These are phyloP conservation scores for Septoria petroselini DNA, from an alignment of 2,329 filamentous ascomycete species.

Conservation along the genomic window DNA sequence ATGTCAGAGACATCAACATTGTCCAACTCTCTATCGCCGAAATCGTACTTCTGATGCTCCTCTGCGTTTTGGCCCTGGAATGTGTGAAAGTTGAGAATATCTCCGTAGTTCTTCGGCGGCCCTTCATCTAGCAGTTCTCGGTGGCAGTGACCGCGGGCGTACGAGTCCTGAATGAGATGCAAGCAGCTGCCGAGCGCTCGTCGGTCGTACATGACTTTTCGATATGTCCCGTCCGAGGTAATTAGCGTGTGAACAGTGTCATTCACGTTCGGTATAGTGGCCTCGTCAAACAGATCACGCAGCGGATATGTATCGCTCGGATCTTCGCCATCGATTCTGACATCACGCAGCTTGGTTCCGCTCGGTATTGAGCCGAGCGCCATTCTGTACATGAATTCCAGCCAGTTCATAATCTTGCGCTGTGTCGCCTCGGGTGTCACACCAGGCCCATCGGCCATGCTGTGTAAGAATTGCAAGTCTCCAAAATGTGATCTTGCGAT, in stretches of 20 bases:
- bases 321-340: background rate
- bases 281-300: constrained; percentile 5
- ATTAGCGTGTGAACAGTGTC: constrained; percentile 8
- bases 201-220: constrained; percentile 9
- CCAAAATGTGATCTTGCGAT: constrained; percentile 15
- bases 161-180: constrained; percentile 15
- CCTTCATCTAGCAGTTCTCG: background rate
- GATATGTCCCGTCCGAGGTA: constrained; percentile 4
- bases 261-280: constrained; percentile 1
- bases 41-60: constrained; percentile 15
- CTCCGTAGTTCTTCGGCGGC: constrained; percentile 7
- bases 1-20: constrained; percentile 10
- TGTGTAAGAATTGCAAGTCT: constrained; percentile 12
- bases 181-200: constrained; percentile 10
- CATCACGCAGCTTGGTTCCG: constrained; percentile 2
- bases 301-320: background rate
- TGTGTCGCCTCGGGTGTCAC: constrained; percentile 7
- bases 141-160: constrained; percentile 9
- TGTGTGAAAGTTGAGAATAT: constrained; percentile 11
- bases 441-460: constrained; percentile 9
- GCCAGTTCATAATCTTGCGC: constrained; percentile 12
- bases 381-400: constrained; percentile 13
- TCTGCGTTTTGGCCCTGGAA: constrained; percentile 13
- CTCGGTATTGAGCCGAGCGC: constrained; percentile 3
- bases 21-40: constrained; percentile 3